Evolutionary conservation across 1,139 yeast genomes (phyloP).

Genomic region (Candida sanyaensis): DNA sequence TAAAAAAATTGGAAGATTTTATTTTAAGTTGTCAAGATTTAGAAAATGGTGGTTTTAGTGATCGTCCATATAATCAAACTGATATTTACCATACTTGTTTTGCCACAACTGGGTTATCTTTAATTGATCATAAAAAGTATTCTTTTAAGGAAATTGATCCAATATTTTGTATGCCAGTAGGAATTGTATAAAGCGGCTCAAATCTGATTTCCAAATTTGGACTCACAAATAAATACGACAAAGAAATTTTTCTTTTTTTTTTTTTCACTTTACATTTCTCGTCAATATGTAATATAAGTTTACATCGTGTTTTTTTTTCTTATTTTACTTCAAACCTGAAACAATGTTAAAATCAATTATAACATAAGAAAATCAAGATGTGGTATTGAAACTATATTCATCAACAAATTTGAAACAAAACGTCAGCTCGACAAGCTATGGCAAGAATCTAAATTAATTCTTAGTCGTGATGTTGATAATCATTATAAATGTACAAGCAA

Average conservation of each 20-base stretch:
- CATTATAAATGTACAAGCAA: no score
- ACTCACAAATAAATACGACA: background rate
- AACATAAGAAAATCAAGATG: no score
- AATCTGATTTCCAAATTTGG: background rate
- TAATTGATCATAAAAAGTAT: constrained; percentile 58
- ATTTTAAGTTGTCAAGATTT: constrained; percentile 79
- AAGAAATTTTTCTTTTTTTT: no score
- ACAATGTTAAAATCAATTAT: no score
- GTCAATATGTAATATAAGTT: background rate
- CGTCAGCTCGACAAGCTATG: background rate
- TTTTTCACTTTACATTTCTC: background rate
- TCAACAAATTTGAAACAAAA: constrained; percentile 1
- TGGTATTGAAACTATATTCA: background rate
- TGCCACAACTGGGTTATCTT: constrained; percentile 83
- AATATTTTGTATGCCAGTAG: constrained; percentile 75
- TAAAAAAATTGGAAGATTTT: constrained; percentile 57
- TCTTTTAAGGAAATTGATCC: constrained; percentile 71
- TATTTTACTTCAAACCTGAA: no score
- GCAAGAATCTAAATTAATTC: no score
- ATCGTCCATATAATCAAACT: constrained; percentile 85
- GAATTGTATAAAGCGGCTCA: constrained; percentile 35
- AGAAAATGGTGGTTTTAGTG: constrained; percentile 86
- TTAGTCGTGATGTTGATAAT: no score
- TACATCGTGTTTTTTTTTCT: no score
- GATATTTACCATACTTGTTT: constrained; percentile 93